A percentile compares a stretch with the other conserved stretches of the same genome.
These are phyloP conservation scores for Reutealis trisperma DNA, from an alignment of 345 rosid species.

Conservation along the genomic window DNA sequence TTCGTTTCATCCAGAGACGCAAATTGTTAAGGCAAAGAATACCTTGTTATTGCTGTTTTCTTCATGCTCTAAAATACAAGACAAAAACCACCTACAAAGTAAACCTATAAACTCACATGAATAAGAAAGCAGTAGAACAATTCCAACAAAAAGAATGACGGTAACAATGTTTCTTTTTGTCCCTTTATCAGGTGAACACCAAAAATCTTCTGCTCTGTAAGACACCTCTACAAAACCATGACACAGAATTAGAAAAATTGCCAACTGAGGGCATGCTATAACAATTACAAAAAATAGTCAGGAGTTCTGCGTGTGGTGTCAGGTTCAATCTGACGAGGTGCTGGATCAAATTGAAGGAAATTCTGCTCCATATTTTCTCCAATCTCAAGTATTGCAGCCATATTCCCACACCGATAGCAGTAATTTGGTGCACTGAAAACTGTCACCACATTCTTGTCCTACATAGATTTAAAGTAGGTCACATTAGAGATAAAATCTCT, in stretches of 20 bases:
- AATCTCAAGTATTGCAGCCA: constrained; percentile 92
- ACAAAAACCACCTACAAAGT: constrained; percentile 21
- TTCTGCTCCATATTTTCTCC: constrained; percentile 97
- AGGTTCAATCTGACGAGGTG: constrained; percentile 90
- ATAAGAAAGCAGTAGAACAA: constrained; percentile 21
- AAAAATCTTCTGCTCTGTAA: constrained; percentile 28
- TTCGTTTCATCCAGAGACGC: neutral
- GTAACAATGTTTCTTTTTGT: constrained; percentile 25
- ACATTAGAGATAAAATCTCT: neutral
- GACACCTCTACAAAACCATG: constrained; percentile 50
- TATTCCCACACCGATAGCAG: constrained; percentile 80
- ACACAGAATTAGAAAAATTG: constrained; percentile 21
- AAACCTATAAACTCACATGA: constrained; percentile 37
- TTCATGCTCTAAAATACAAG: constrained; percentile 33
- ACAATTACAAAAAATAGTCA: constrained; percentile 88
- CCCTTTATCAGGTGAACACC: constrained; percentile 30
- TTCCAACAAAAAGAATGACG: constrained; percentile 37
- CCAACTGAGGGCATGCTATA: constrained; percentile 13
- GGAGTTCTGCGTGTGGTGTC: constrained; percentile 94
- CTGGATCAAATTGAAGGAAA: constrained; percentile 94
- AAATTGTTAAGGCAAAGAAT: constrained; percentile 17
- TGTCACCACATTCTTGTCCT: constrained; percentile 83
- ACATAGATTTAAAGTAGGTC: neutral
- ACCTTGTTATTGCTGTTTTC: constrained; percentile 35
- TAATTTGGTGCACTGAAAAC: constrained; percentile 87